Percentiles rank a stretch among this genome's conserved stretches.
Conservation (phyloP, 2,329 filamentous ascomycete species). For the Neofusicoccum ribis region DNA sequence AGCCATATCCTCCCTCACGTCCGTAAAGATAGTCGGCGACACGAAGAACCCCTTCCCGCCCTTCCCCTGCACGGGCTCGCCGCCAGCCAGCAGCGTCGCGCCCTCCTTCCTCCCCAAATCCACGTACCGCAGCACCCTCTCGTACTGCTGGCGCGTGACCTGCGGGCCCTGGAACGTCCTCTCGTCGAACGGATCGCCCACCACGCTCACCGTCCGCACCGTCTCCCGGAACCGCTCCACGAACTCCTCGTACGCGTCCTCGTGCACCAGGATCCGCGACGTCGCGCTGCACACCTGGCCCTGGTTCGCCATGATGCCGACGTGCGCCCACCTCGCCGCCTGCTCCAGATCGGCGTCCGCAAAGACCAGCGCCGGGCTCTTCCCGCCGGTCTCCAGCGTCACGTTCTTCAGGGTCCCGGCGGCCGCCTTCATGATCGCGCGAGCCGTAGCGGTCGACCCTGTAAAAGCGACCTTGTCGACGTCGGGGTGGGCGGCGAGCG, state of each 20-base stretch:
- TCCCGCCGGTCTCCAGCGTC: slow-evolving; percentile 62
- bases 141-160: slow-evolving; percentile 65
- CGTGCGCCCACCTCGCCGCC: slow-evolving; percentile 37
- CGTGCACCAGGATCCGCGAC: slow-evolving; percentile 63
- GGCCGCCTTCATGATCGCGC: slow-evolving; percentile 56
- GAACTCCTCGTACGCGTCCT: slow-evolving; percentile 60
- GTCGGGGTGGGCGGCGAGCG: slow-evolving; percentile 58
- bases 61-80: slow-evolving; percentile 35
- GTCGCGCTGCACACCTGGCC: slow-evolving; percentile 48
- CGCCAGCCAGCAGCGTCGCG: slow-evolving; percentile 55
- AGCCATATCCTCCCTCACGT: slow-evolving; percentile 55
- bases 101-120: slow-evolving; percentile 56
- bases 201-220: slow-evolving; percentile 34
- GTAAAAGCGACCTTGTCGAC: slow-evolving; percentile 66
- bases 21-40: slow-evolving; percentile 59
- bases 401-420: slow-evolving; percentile 59
- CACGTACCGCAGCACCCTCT: slow-evolving; percentile 58
- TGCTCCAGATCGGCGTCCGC: slow-evolving; percentile 53
- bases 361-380: slow-evolving; percentile 60
- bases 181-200: slow-evolving; percentile 32
- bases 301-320: slow-evolving; percentile 53
- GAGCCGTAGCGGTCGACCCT: slow-evolving; percentile 60
- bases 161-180: slow-evolving; percentile 58
- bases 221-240: slow-evolving; percentile 45
- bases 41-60: slow-evolving; percentile 55